Conservation (phyloP, 1,139 yeast genomes). For the Yarrowia galli region DNA sequence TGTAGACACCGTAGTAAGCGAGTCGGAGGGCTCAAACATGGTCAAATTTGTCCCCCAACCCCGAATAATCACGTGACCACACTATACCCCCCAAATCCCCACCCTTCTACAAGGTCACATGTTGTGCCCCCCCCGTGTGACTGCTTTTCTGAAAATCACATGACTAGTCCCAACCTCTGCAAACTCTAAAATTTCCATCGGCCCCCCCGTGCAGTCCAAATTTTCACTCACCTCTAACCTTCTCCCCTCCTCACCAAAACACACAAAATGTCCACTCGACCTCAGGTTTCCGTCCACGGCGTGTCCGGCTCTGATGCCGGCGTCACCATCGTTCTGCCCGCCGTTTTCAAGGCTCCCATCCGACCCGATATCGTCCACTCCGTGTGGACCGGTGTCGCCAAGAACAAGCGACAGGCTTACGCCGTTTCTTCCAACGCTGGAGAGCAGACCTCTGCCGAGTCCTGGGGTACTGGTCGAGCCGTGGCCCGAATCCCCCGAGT, state of each 20-base stretch:
- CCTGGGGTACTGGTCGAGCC: conserved; percentile 99
- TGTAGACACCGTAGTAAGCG: too few species aligned
- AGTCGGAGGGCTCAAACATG: too few species aligned
- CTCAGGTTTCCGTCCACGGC: conserved; percentile 96
- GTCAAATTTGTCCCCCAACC: too few species aligned
- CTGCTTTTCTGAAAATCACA: conserved; percentile 2
- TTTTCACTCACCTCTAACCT: background rate
- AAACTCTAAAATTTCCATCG: conserved; percentile 6
- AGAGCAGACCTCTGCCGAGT: conserved; percentile 99
- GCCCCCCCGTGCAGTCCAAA: background rate
- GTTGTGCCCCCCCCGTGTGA: background rate
- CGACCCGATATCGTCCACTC: conserved; percentile 99
- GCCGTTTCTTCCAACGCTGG: conserved; percentile 99
- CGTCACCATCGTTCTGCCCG: conserved; percentile 91
- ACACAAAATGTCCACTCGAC: conserved; percentile 58
- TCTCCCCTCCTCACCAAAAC: background rate
- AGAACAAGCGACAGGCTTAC: conserved; percentile 99
- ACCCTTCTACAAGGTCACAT: too few species aligned
- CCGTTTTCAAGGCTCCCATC: conserved; percentile 99
- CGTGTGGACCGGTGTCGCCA: conserved; percentile 97
- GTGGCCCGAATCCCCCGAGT: conserved; percentile 99
- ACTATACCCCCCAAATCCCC: too few species aligned
- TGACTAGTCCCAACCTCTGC: background rate
- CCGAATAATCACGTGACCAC: too few species aligned
- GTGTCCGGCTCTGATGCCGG: conserved; percentile 86